A percentile compares a stretch with the other conserved stretches of the same genome.
Evolutionary conservation across 2,329 filamentous ascomycete genomes (phyloP).

Genomic region (Fusarium keratoplasticum): DNA sequence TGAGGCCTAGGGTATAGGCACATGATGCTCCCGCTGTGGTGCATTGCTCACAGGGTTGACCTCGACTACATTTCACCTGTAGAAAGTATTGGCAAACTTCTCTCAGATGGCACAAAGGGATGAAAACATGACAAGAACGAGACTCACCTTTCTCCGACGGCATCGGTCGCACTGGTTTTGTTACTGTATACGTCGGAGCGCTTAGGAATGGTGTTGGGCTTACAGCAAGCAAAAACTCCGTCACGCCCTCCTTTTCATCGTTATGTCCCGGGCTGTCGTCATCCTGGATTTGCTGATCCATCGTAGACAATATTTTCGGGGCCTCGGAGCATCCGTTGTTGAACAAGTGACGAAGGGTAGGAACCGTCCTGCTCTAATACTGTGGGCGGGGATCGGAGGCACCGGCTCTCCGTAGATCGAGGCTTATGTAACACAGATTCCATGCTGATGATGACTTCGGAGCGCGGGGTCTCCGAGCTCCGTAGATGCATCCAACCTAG

Average conservation of each 20-base stretch:
- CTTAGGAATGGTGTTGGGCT: background rate
- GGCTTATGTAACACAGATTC: background rate
- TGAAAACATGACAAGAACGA: too few relatives aligned
- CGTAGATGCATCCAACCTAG: background rate
- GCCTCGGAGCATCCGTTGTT: background rate
- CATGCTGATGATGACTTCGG: background rate
- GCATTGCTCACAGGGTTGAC: slow-evolving; percentile 23
- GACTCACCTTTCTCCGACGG: background rate
- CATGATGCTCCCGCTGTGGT: slow-evolving; percentile 11
- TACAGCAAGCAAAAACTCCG: background rate
- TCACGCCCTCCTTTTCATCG: background rate
- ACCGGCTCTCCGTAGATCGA: background rate
- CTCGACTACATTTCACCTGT: slow-evolving; percentile 29
- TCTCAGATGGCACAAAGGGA: background rate
- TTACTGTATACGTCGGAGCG: background rate
- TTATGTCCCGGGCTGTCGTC: background rate
- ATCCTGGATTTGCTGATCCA: background rate
- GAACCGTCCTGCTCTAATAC: background rate
- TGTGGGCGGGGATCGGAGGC: background rate
- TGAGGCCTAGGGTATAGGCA: slow-evolving; percentile 7
- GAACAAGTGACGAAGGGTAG: background rate
- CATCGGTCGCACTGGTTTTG: background rate
- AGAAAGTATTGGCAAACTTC: slow-evolving; percentile 38
- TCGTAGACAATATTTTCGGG: background rate
- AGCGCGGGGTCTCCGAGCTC: background rate